Percentiles rank a stretch among this genome's conserved stretches.
Evolutionary conservation across 129 eudicot species (phyloP).

Genomic region (Flaveria bidentis): DNA sequence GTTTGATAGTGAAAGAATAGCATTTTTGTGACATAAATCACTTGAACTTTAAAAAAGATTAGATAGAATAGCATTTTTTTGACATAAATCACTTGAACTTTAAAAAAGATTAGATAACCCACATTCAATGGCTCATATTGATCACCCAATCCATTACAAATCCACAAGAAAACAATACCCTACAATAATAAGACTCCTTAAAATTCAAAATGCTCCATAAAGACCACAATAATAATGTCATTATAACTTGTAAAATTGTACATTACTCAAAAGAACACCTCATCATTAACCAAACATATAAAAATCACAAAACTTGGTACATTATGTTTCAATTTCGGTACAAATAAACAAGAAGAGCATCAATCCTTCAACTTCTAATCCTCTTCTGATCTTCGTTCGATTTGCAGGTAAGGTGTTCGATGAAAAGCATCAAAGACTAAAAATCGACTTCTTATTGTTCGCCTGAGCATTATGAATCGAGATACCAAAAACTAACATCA

Average conservation of each 20-base stretch:
- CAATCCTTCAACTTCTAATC: slow-evolving; percentile 30
- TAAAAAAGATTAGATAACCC: slow-evolving; percentile 36
- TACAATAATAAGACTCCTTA: not conserved
- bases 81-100: slow-evolving; percentile 14
- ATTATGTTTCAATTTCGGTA: slow-evolving; percentile 43
- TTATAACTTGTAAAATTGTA: slow-evolving; percentile 12
- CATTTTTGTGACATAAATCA: too few species aligned
- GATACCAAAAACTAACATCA: slow-evolving; percentile 26
- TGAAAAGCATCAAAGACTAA: slow-evolving; percentile 46
- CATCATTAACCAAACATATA: slow-evolving; percentile 34
- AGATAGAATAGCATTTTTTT: not conserved
- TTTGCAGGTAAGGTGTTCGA: slow-evolving; percentile 46
- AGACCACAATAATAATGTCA: too few species aligned
- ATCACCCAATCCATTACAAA: slow-evolving; percentile 34
- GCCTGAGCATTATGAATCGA: slow-evolving; percentile 30
- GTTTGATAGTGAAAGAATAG: too few species aligned
- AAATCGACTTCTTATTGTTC: slow-evolving; percentile 39
- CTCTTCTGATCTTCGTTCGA: slow-evolving; percentile 41
- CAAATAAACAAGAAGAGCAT: slow-evolving; percentile 43
- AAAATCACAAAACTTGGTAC: slow-evolving; percentile 49
- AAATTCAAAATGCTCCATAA: not conserved
- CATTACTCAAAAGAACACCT: slow-evolving; percentile 35
- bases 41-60: too few species aligned
- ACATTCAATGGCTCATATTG: slow-evolving; percentile 45
- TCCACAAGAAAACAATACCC: slow-evolving; percentile 13